A percentile compares a stretch with the other conserved stretches of the same genome.
phyloP scores from a whole-genome alignment of 257 asterid genomes.

The Catharanthus roseus region DNA sequence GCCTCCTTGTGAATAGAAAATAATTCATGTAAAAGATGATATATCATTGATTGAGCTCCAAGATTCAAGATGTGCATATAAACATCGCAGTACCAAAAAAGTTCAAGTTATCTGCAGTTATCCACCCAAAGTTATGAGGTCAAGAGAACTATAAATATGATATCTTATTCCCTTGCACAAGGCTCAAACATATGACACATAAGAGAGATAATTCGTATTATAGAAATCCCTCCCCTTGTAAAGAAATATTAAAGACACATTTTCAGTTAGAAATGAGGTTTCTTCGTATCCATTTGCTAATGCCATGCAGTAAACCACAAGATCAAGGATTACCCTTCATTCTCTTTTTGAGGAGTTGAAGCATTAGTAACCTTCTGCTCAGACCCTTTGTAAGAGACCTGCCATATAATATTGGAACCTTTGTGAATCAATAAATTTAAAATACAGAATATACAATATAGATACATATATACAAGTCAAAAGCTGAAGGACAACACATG shows the following conservation, averaged over 20 bases:
- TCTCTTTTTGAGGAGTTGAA: constrained; percentile 43
- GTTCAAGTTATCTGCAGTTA: not conserved
- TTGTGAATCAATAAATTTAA: not conserved
- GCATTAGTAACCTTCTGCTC: constrained; percentile 40
- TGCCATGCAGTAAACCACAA: not conserved
- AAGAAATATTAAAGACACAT: not conserved
- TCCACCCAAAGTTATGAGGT: not conserved
- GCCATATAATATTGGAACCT: constrained; percentile 14
- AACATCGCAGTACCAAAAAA: not conserved
- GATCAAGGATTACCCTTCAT: constrained; percentile 44
- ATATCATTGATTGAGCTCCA: not conserved
- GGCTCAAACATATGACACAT: not conserved
- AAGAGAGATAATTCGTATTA: not conserved
- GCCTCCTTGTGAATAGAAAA: not conserved
- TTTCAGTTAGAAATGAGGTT: not conserved
- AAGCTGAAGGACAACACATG: not conserved
- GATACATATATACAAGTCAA: not conserved
- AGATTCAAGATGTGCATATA: not conserved
- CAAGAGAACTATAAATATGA: not conserved
- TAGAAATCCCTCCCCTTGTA: not conserved
- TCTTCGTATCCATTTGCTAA: not conserved
- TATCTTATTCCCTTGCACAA: not conserved
- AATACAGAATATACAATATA: not conserved
- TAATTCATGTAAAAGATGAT: not conserved
- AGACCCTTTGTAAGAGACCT: constrained; percentile 41